Base-by-base conservation (phyloP, 2,329 filamentous ascomycete genomes). In the Exophiala viscosa region DNA sequence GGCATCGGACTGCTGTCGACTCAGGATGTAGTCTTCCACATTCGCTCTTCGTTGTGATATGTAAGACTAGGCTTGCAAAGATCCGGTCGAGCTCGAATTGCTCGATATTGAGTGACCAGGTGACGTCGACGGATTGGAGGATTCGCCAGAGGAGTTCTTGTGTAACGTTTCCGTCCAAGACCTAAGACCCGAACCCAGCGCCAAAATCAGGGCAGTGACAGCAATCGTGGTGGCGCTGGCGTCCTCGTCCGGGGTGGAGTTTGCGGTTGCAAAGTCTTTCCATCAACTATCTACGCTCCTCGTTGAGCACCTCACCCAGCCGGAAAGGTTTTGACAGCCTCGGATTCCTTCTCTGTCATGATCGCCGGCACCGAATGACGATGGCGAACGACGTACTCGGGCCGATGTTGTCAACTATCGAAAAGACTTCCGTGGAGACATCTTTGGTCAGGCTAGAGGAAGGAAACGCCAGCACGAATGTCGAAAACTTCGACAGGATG, bases 1-100 rank as follows among this genome's bases (percentile, higher is more conserved):
- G 23, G 78, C 75, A 14, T 70, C 41, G 55, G 76, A 75, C 53
- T 85, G 68, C 85, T 85, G 88, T 1, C 69, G 0, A 74, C 79
- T 71, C 13, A 88, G 71, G 3, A 83, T 66, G 54, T 88, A 86
- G 45, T 84, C 78, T 0, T 70, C 48, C 17, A 50, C 40, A 20
- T 50, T 50, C 23, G 48, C 43, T 20, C 48, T 31, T 41, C 32
- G 39, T 28, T 32, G 18, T 15, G 48, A 33, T 33, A 50, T 20
- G 8, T 18, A 28, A 3, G 44, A 15, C 11, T 40, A 50, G 17
- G 48, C 48, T n/a, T 50, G 40, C 14, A 31, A 50, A 10, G 36
- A 33, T 35, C 39, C 48, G 15, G 4, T 18, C 15, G 40, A 41
- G 15, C 10, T 44, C 48, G 31, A 32, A 44, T 32, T 31, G 40